A percentile compares a stretch with the other conserved stretches of the same genome.
These are phyloP conservation scores for Fusarium sp. DNA, from an alignment of 2,329 filamentous ascomycete species.

Conservation along the genomic window DNA sequence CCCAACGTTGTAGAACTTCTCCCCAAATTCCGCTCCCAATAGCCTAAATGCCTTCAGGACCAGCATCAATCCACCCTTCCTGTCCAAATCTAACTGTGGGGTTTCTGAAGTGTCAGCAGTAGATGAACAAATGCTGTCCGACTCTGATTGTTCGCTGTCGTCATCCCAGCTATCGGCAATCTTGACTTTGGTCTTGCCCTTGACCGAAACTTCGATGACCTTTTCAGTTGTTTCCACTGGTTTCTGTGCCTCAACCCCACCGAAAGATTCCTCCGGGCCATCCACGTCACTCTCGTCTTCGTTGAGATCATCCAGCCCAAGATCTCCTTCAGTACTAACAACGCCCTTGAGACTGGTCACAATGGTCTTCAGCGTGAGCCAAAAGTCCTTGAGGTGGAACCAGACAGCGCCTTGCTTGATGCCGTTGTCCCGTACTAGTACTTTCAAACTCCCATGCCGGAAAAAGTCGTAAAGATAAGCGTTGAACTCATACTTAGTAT, in stretches of 20 bases:
- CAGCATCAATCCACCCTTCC: slow-evolving; percentile 63
- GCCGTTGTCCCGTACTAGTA: slow-evolving; percentile 73
- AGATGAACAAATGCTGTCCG: slow-evolving; percentile 50
- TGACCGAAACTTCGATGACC: neutral
- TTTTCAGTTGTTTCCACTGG: neutral
- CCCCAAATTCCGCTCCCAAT: slow-evolving; percentile 71
- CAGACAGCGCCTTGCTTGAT: slow-evolving; percentile 77
- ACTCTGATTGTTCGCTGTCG: slow-evolving; percentile 45
- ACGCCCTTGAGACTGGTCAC: slow-evolving; percentile 73
- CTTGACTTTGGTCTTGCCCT: slow-evolving; percentile 37
- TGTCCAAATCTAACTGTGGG: slow-evolving; percentile 46
- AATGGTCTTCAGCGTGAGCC: slow-evolving; percentile 75
- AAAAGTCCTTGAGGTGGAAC: slow-evolving; percentile 75
- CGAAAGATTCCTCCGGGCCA: slow-evolving; percentile 35
- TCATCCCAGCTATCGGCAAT: slow-evolving; percentile 60
- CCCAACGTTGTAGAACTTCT: slow-evolving; percentile 73
- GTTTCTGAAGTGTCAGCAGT: neutral
- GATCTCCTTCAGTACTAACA: slow-evolving; percentile 56
- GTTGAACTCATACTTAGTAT: slow-evolving; percentile 66
- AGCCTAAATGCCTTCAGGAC: slow-evolving; percentile 71
- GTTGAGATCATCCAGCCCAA: slow-evolving; percentile 49
- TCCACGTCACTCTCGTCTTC: slow-evolving; percentile 52
- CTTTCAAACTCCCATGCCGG: slow-evolving; percentile 75
- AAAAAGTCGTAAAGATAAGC: slow-evolving; percentile 82
- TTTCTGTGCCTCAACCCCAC: neutral